Evolutionary conservation across 1,284 basidiomycete species (phyloP), one percentile per base, ranked within the genome.

Genomic region (Cryptococcus sp.): DNA sequence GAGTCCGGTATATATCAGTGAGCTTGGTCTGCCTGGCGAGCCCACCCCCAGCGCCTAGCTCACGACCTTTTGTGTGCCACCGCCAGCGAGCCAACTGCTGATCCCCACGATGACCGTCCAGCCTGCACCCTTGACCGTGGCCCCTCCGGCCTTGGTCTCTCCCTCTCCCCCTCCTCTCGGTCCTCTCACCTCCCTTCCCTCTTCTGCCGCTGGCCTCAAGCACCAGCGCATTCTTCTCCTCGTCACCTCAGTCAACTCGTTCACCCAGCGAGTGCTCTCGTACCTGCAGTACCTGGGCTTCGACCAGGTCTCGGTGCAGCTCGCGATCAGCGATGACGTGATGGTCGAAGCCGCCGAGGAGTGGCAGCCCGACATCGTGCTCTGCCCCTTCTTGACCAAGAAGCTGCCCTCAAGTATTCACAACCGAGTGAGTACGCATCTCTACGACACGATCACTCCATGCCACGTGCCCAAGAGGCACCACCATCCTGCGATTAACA

Each of bases 341-440:
- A 79, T 80, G 78, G 61, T 77, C n/a, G 55, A 65, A 6, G 78
- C 77, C 1, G 72, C 70, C 24, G 66, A 77, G 44, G 59, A 71
- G 2, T 72, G 69, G 53, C 59, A 73, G 23, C 77, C 79, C 15
- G 75, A 79, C 59, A 57, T 80, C 12, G 68, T 80, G 50, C 56
- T 80, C 38, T 79, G 79, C 58, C 78, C 79, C 0, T 80, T 79
- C 63, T 65, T 80, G 58, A 79, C 78, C 4, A 78, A 76, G 53
- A 76, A 73, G 52, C 74, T 80, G 18, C 79, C 79, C 16, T 67
- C 67, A 18, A 66, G 68, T 36, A 66, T 80, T 12, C 78, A 75
- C 63, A 71, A 62, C 49, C 68, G 66, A 39, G 74, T 75, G 56
- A 64, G 74, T 64, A 20, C 12, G 6, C n/a, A 11, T 33, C n/a